A percentile compares a stretch with the other conserved stretches of the same genome.
Evolutionary conservation across 2,329 filamentous ascomycete species (phyloP).

Genomic region (Trichophyton benhamiae): DNA sequence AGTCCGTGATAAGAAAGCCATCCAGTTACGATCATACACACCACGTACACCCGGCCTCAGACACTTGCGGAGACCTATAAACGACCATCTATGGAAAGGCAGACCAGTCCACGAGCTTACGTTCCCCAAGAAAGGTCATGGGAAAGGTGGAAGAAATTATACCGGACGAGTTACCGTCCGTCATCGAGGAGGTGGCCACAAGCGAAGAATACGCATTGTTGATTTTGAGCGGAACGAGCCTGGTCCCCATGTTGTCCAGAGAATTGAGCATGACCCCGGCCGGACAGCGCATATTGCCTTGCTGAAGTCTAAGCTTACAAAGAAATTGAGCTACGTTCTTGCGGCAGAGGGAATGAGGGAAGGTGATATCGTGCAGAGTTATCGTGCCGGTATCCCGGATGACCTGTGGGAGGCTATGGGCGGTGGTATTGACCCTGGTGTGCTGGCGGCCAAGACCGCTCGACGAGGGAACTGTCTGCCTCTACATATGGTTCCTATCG

Average conservation of each 20-base stretch:
- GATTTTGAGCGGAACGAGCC: slow-evolving; percentile 72
- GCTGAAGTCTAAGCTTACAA: slow-evolving; percentile 60
- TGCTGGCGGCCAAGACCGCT: slow-evolving; percentile 85
- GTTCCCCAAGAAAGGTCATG: slow-evolving; percentile 81
- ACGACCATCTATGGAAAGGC: slow-evolving; percentile 95
- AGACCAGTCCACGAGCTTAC: slow-evolving; percentile 72
- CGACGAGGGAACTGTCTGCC: slow-evolving; percentile 92
- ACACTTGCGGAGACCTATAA: slow-evolving; percentile 82
- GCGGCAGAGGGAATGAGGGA: slow-evolving; percentile 89
- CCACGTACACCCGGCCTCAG: slow-evolving; percentile 84
- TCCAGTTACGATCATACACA: slow-evolving; percentile 69
- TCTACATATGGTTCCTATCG: slow-evolving; percentile 87
- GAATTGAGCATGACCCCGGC: slow-evolving; percentile 91
- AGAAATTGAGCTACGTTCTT: slow-evolving; percentile 76
- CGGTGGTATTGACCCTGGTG: slow-evolving; percentile 82
- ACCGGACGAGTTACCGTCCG: slow-evolving; percentile 75
- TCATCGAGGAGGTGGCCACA: slow-evolving; percentile 83
- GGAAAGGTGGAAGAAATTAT: slow-evolving; percentile 84
- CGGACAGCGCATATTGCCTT: slow-evolving; percentile 89
- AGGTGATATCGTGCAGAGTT: slow-evolving; percentile 86
- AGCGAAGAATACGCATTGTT: slow-evolving; percentile 80
- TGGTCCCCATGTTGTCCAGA: slow-evolving; percentile 76
- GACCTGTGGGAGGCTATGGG: slow-evolving; percentile 86
- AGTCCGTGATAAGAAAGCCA: slow-evolving; percentile 29
- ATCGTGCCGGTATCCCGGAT: slow-evolving; percentile 74